Evolutionary conservation across 371 early-diverging fungal genomes (phyloP).

Genomic region (Rhizopus stolonifer): DNA sequence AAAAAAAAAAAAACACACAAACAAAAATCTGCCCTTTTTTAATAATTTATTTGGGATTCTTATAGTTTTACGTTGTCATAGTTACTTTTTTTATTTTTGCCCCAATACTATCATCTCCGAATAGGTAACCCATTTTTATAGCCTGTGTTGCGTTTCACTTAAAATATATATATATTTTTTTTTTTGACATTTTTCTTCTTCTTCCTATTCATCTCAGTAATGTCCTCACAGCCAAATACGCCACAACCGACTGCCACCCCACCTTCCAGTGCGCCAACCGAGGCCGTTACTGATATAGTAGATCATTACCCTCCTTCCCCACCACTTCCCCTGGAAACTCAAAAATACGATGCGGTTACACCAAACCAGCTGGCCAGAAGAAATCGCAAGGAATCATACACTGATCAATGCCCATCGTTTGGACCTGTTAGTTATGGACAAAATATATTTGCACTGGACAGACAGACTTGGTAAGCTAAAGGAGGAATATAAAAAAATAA

Average conservation of each 20-base stretch:
- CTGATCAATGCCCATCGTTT: slow-evolving; percentile 16
- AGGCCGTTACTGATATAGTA: neutral
- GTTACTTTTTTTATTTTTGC: too few relatives aligned
- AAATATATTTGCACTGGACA: slow-evolving; percentile 7
- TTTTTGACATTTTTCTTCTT: neutral
- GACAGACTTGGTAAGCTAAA: neutral
- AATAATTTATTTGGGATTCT: too few relatives aligned
- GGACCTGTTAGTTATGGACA: slow-evolving; percentile 12
- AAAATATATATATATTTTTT: neutral
- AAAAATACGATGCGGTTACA: slow-evolving; percentile 11
- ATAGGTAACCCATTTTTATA: slow-evolving; percentile 3
- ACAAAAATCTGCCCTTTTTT: too few relatives aligned
- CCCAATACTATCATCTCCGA: slow-evolving; percentile 5
- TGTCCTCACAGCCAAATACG: slow-evolving; percentile 10
- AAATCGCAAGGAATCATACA: slow-evolving; percentile 6
- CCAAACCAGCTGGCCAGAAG: slow-evolving; percentile 2
- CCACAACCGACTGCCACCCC: slow-evolving; percentile 3
- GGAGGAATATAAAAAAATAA: too few relatives aligned
- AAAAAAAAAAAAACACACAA: too few relatives aligned
- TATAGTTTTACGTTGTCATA: too few relatives aligned
- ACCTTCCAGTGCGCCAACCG: too few relatives aligned
- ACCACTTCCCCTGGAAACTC: slow-evolving; percentile 11
- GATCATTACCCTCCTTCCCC: neutral
- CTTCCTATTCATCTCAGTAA: neutral
- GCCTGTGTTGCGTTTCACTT: slow-evolving; percentile 15